Evolutionary conservation across 129 eudicot genomes (phyloP), one percentile per base, ranked within the genome.

Genomic region (Pittosporum tobira): DNA sequence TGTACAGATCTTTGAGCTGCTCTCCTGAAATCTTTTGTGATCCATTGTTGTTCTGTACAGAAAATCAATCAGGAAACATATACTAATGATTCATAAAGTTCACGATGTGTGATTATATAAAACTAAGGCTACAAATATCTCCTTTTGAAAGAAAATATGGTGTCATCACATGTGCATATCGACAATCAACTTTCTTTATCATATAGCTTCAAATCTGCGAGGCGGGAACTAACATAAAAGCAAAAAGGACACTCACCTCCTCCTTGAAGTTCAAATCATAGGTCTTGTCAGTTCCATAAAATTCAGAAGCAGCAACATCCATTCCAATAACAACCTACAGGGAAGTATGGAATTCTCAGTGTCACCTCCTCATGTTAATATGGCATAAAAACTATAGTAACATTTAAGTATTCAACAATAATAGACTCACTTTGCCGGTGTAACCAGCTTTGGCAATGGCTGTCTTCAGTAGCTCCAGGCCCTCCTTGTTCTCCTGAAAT

Each of bases 221-320:
- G n/a, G 52, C 38, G 6, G 25, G 19, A 47, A 11, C 24, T 7
- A 22, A 48, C 3, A 31, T 19, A 2, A 28, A 55, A 23, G 20
- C 5, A 6, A 49, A 47, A 29, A 29, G 62, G 34, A 60, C 27
- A 55, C 69, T n/a, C 36, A 79, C 97, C 94, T 91, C 98, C 77
- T 91, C 98, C 72, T 91, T 91, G 75, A 91, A 91, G 90, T 91
- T 91, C 77, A 91, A 70, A 75, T 91, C 98, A 29, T 91, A 91
- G 42, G 74, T 80, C 74, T 86, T 78, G 81, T 91, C 98, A 5
- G 78, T 67, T 49, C 77, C 93, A 59, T 86, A 91, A 61, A 91
- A 91, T 42, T 91, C 98, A 72, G 98, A 91, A 15, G 98, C 95
- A 57, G 98, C 98, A 78, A 91, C 98, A 72, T 91, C 98, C 98